phyloP scores from a whole-genome alignment of 805 yeast species.

The Trichomonascus vanleenenianus region DNA sequence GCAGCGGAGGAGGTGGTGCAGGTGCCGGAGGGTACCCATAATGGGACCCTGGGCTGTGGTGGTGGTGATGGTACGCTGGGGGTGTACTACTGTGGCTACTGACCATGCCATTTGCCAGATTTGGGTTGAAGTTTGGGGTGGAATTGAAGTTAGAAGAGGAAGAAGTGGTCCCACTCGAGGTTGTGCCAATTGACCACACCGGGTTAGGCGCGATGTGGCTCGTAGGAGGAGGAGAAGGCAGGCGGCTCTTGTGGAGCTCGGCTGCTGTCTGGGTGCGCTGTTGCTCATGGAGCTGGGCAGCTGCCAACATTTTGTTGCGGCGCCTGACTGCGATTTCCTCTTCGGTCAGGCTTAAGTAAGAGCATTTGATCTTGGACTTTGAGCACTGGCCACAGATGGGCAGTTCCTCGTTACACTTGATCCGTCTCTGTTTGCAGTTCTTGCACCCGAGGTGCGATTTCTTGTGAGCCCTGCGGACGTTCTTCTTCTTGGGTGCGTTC shows the following conservation, averaged over 20 bases:
- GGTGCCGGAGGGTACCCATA: too few relatives aligned
- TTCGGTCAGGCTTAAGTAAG: constrained; percentile 41
- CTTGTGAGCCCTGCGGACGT: constrained; percentile 50
- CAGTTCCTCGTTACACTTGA: constrained; percentile 58
- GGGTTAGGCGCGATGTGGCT: too few relatives aligned
- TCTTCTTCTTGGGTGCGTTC: not conserved
- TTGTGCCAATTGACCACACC: too few relatives aligned
- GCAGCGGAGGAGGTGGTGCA: not conserved
- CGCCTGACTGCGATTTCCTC: constrained; percentile 31
- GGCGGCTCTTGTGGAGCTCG: too few relatives aligned
- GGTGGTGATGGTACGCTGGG: too few relatives aligned
- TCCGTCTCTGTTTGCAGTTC: constrained; percentile 53
- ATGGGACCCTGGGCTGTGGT: too few relatives aligned
- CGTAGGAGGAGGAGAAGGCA: too few relatives aligned
- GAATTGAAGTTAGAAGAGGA: too few relatives aligned
- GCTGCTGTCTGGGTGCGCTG: not conserved
- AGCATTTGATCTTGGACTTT: constrained; percentile 40
- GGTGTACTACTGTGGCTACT: too few relatives aligned
- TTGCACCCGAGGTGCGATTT: constrained; percentile 73
- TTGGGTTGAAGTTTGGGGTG: too few relatives aligned
- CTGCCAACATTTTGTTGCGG: constrained; percentile 12
- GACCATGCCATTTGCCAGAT: too few relatives aligned
- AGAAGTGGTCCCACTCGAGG: not conserved
- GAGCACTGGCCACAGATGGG: constrained; percentile 52
- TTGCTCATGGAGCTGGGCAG: too few relatives aligned